phyloP scores from a whole-genome alignment of 805 yeast species.

The Candida silvatica region DNA sequence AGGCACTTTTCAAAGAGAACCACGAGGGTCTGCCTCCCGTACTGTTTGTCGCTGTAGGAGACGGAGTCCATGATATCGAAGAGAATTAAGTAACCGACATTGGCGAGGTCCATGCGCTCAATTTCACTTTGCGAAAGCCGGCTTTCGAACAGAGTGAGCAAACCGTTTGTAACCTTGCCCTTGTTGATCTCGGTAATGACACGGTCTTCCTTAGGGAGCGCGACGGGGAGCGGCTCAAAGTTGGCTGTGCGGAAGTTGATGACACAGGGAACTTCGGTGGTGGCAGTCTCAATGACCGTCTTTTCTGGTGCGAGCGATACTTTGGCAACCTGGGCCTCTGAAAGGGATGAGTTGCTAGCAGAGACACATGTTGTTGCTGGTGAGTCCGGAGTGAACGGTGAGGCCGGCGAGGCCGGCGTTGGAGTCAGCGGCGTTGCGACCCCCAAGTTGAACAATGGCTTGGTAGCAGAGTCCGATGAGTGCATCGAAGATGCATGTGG shows the following conservation, averaged over 20 bases:
- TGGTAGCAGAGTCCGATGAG: neutral
- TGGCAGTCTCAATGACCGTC: conserved; percentile 6
- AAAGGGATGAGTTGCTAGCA: neutral
- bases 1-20: conserved; percentile 18
- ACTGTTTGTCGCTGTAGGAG: conserved; percentile 6
- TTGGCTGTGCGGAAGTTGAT: conserved; percentile 16
- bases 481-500: conserved; percentile 1
- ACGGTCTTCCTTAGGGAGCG: conserved; percentile 11
- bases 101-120: conserved; percentile 13
- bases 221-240: conserved; percentile 17
- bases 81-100: conserved; percentile 16
- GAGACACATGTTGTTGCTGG: conserved; percentile 3
- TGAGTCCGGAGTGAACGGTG: conserved; percentile 6
- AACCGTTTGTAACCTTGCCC: conserved; percentile 13
- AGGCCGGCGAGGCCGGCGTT: neutral
- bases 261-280: conserved; percentile 16
- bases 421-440: neutral
- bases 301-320: conserved; percentile 19
- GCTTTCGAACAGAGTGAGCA: conserved; percentile 12
- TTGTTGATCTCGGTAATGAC: conserved; percentile 11
- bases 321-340: conserved; percentile 11
- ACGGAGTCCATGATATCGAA: conserved; percentile 17
- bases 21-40: conserved; percentile 5
- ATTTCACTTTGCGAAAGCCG: conserved; percentile 3
- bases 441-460: conserved; percentile 1